Evolutionary conservation across 1,139 yeast genomes (phyloP), one percentile per base, ranked within the genome.

Genomic region (Taiozyma sp.): DNA sequence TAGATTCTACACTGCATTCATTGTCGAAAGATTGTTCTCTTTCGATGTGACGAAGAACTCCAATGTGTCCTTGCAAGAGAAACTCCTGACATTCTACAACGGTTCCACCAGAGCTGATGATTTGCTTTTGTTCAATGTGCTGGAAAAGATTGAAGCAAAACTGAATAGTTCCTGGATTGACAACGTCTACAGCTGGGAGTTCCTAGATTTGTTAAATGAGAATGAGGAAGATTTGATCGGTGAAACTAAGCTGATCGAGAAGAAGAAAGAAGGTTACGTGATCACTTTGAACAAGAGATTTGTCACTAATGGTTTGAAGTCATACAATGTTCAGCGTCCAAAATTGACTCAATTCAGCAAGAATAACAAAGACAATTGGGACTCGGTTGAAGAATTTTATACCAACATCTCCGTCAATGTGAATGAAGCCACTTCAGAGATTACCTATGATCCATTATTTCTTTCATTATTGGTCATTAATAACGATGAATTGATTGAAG

Each of bases 81-180:
- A 70, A 45, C 50, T 87, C 1, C 61, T 87, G 13, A 60, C 64
- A 5, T 72, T 79, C 50, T 90, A 87, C 62, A 68, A 70, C 43
- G 97, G 96, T 2, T 76, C 92, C 0, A 70, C 74, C 5, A 66
- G 79, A 16, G 71, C 83, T 2, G 81, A 80, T 44, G 98, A 92
- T 64, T 64, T 80, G 48, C 57, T 90, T 2, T 64, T 92, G 34
- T 79, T 87, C 53, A 67, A 72, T 3, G 67, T 87, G 3, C 64
- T 92, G 46, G 71, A 74, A 49, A 65, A 66, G 12, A 71, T 89
- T 41, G 98, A 92, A 65, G 62, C 79, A 0, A 70, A 71, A 6
- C 61, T 75, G 12, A 70, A 75, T 16, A 61, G 59, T 4, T 70
- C 81, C 10, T 88, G 96, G 96, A 72, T 84, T 14, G 73, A 75